A percentile compares a stretch with the other conserved stretches of the same genome.
phyloP scores from a whole-genome alignment of 257 asterid genomes.

The Nyctanthes arbortristis region DNA sequence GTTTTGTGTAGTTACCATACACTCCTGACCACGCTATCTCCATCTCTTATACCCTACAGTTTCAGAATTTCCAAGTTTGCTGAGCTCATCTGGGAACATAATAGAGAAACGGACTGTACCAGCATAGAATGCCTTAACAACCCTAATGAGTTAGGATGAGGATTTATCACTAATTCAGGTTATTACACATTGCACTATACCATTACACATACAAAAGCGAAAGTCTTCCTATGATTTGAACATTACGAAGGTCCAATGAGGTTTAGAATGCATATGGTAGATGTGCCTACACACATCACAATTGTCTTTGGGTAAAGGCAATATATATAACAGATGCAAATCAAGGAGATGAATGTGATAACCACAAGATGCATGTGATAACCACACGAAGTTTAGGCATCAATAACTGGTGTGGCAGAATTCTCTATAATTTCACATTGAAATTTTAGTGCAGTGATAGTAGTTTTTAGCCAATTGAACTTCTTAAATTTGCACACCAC shows the following conservation, averaged over 20 bases:
- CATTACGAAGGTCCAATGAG: not conserved
- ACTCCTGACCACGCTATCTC: not conserved
- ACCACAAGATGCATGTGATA: no score
- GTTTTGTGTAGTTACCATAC: not conserved
- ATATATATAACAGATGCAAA: not conserved
- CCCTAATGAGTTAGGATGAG: not conserved
- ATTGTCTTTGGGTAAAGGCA: not conserved
- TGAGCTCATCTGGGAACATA: not conserved
- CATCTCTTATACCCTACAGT: constrained; percentile 4
- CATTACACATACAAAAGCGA: not conserved
- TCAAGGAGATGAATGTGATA: not conserved
- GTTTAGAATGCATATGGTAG: not conserved
- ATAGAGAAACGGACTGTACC: not conserved
- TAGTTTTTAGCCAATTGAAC: not conserved
- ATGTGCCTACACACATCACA: not conserved
- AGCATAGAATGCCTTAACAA: not conserved
- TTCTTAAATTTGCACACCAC: not conserved
- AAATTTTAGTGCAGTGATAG: not conserved
- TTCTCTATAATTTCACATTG: not conserved
- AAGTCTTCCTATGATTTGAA: not conserved
- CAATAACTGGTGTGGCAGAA: not conserved
- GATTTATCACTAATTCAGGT: not conserved
- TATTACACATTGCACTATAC: not conserved
- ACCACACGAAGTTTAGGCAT: not conserved
- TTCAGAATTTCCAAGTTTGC: not conserved